Percentiles rank a stretch among this genome's conserved stretches.
Conservation (phyloP, 208 protist genomes). For the Crithidia mellificae region DNA sequence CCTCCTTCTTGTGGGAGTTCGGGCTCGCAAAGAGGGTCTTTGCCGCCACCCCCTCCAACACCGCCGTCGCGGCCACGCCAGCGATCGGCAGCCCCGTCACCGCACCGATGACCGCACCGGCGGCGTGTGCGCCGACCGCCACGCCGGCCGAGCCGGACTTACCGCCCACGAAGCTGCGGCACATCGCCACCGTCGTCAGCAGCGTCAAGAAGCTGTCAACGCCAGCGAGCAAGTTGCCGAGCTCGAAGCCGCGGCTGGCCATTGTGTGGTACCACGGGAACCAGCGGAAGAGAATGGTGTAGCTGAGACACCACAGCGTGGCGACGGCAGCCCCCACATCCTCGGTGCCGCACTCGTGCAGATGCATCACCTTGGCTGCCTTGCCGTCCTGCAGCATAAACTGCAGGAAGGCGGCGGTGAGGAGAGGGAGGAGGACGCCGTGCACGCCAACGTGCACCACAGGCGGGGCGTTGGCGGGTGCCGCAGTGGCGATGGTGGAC, state of each 20-base stretch:
- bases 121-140: conserved; percentile 16
- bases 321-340: conserved; percentile 48
- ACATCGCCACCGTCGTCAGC: conserved; percentile 43
- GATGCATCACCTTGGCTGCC: conserved; percentile 50
- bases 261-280: conserved; percentile 75
- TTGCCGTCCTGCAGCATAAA: conserved; percentile 62
- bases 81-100: conserved; percentile 12
- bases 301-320: conserved; percentile 53
- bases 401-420: conserved; percentile 50
- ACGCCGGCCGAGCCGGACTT: neutral
- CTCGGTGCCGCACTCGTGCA: conserved; percentile 37
- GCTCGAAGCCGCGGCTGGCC: conserved; percentile 56
- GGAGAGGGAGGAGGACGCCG: conserved; percentile 46
- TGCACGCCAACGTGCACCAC: conserved; percentile 30
- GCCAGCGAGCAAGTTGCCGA: conserved; percentile 42
- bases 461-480: conserved; percentile 22
- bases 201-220: conserved; percentile 58
- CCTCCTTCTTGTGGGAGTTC: conserved; percentile 7
- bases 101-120: conserved; percentile 19
- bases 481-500: conserved; percentile 46
- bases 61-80: conserved; percentile 10
- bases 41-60: conserved; percentile 7
- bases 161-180: conserved; percentile 43
- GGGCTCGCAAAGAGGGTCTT: conserved; percentile 4
- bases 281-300: conserved; percentile 72